Evolutionary conservation across 768 basidiomycete species (phyloP), one percentile per base, ranked within the genome.

Genomic region (Sarcodon aspratus): DNA sequence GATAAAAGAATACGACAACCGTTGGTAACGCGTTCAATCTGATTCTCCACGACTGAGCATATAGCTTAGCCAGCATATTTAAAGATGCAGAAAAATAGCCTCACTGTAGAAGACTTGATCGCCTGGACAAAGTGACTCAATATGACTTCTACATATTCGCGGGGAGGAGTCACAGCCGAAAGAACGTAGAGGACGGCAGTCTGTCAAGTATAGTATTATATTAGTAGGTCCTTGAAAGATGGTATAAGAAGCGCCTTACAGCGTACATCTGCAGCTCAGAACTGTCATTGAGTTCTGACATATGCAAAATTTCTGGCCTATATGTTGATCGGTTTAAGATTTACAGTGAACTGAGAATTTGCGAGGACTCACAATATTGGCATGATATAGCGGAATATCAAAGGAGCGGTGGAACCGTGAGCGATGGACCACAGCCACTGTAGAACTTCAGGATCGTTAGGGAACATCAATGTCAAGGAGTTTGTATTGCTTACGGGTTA

Each of bases 251-350:
- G 13, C 13, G 9, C 7, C 40, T 42, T 27, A 42, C 40, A 6
- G 40, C 84, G 57, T 87, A 87, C 32, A 76, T 72, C 61, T 91
- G 89, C 50, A 95, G 63, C 50, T 94, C 92, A 7, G 80, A 70
- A 62, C 73, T 83, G 59, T 95, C 92, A 59, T 84, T 91, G 49
- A 94, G 73, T 58, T 95, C 92, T 48, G 89, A 82, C 84, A 95
- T 89, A 52, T 79, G 82, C 59, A 94, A 74, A 50, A 91, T 84
- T 62, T 90, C 88, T 35, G 89, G 89, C 60, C 90, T 93, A 58
- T 5, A 37, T 50, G 44, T 50, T 48, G 45, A 52, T 46, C 50
- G 7, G 50, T 50, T 50, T 34, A 54, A 33, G 15, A 27, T 37
- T 45, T 51, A 54, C 38, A 47, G 36, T 33, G 38, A 35, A 40